Evolutionary conservation across 2,329 filamentous ascomycete genomes (phyloP).

Genomic region (Penicillium crustosum): DNA sequence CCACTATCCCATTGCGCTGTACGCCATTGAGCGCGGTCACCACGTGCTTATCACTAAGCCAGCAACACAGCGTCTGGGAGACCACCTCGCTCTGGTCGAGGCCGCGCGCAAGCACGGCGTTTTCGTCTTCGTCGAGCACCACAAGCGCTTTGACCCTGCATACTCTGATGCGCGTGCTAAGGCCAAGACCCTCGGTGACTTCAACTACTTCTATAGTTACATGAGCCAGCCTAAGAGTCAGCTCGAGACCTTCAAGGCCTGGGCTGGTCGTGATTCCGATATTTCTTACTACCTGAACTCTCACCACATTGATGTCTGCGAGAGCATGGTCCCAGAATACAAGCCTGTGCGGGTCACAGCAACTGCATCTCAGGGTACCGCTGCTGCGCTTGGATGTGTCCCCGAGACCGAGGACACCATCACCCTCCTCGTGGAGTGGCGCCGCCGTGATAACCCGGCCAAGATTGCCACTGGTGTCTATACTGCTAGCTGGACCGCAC

Average conservation of each 20-base stretch:
- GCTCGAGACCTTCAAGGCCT: slow-evolving; percentile 90
- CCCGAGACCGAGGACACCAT: slow-evolving; percentile 89
- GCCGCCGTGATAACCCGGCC: slow-evolving; percentile 64
- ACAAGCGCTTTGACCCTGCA: slow-evolving; percentile 93
- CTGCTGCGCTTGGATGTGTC: slow-evolving; percentile 74
- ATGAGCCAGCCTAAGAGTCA: slow-evolving; percentile 92
- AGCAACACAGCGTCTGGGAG: slow-evolving; percentile 76
- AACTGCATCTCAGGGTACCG: slow-evolving; percentile 75
- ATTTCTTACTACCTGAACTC: slow-evolving; percentile 96
- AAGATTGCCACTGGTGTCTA: slow-evolving; percentile 85
- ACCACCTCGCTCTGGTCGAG: slow-evolving; percentile 75
- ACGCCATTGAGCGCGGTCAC: slow-evolving; percentile 82
- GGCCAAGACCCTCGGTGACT: slow-evolving; percentile 77
- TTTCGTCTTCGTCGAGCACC: slow-evolving; percentile 91
- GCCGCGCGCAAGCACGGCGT: slow-evolving; percentile 73
- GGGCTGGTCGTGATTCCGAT: slow-evolving; percentile 88
- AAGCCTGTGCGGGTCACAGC: slow-evolving; percentile 76
- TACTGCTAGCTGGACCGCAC: slow-evolving; percentile 92
- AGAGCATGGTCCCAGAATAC: slow-evolving; percentile 85
- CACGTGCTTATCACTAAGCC: slow-evolving; percentile 95
- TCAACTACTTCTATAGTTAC: slow-evolving; percentile 98
- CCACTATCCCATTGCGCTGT: slow-evolving; percentile 87
- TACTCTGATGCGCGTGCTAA: slow-evolving; percentile 84
- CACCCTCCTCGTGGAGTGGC: slow-evolving; percentile 85
- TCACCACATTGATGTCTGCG: slow-evolving; percentile 89